Evolutionary conservation across 2,329 filamentous ascomycete genomes (phyloP).

Genomic region (Monosporascus sp.): DNA sequence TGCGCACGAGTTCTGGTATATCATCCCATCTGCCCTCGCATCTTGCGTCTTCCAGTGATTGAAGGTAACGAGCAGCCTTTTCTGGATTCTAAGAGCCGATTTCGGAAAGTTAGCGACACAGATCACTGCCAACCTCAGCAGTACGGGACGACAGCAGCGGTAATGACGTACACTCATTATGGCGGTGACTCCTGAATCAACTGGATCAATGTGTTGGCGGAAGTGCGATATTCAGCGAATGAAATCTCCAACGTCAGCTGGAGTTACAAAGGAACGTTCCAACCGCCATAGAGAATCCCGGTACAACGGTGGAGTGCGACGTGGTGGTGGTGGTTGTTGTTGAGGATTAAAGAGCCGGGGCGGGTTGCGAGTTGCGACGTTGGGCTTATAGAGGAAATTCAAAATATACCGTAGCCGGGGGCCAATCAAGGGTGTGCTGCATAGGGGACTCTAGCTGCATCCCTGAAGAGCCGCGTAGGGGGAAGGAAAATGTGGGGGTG

Average conservation of each 20-base stretch:
- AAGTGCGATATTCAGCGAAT: not conserved
- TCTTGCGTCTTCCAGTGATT: conserved; percentile 76
- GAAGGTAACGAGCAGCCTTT: conserved; percentile 80
- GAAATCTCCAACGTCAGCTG: not conserved
- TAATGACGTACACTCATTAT: conserved; percentile 24
- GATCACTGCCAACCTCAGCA: not conserved
- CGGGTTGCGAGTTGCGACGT: not conserved
- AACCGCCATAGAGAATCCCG: not conserved
- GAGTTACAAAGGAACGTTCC: not conserved
- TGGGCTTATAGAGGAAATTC: not conserved
- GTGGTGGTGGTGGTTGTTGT: not conserved
- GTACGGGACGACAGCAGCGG: conserved; percentile 5
- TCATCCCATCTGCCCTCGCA: conserved; percentile 84
- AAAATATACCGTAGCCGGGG: no score
- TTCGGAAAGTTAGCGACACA: conserved; percentile 9
- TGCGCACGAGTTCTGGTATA: conserved; percentile 83
- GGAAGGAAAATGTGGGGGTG: not conserved
- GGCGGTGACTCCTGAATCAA: conserved; percentile 8
- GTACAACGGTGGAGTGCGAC: not conserved
- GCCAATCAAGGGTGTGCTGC: no score
- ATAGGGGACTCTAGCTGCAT: no score
- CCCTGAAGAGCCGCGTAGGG: no score
- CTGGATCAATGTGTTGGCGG: not conserved
- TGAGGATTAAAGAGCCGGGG: not conserved
- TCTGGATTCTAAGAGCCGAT: conserved; percentile 43